These are phyloP conservation scores for Cladosporium velox DNA, from an alignment of 2,329 filamentous ascomycete genomes.

Conservation along the genomic window DNA sequence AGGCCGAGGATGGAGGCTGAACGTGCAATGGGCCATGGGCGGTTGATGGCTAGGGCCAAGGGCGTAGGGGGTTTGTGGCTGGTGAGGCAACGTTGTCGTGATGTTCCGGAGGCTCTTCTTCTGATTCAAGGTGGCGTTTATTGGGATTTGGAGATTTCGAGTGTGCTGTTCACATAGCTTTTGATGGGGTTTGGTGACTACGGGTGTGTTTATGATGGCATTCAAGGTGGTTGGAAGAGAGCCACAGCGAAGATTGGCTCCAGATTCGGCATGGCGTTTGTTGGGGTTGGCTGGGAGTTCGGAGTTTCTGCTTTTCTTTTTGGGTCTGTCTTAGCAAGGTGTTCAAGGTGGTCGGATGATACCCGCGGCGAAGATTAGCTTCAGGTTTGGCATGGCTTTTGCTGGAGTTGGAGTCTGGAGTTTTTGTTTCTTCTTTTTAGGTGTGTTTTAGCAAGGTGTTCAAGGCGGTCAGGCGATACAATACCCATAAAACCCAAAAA, in stretches of 20 bases:
- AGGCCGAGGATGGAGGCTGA: not conserved
- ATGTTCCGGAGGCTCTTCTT: not conserved
- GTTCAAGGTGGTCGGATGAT: not conserved
- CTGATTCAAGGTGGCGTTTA: not conserved
- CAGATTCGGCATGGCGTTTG: not conserved
- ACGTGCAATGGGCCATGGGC: not conserved
- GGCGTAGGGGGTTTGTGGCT: not conserved
- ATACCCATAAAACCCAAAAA: not conserved
- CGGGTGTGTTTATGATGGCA: not conserved
- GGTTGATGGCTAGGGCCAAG: not conserved
- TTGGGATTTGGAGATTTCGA: not conserved
- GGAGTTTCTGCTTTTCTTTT: not conserved
- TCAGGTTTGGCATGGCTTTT: not conserved
- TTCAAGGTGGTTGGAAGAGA: not conserved
- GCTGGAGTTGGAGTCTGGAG: not conserved
- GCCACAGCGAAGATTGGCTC: not conserved
- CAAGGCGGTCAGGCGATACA: not conserved
- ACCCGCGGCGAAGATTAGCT: not conserved
- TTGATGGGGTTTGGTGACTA: not conserved
- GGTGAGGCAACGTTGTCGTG: not conserved
- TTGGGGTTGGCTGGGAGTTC: not conserved
- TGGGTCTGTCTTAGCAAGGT: not conserved
- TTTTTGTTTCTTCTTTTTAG: not conserved
- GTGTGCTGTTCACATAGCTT: not conserved
- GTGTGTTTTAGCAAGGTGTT: not conserved